A percentile compares a stretch with the other conserved stretches of the same genome.
phyloP scores from a whole-genome alignment of 495 filamentous ascomycete genomes.

The Tuber umbilicatum region DNA sequence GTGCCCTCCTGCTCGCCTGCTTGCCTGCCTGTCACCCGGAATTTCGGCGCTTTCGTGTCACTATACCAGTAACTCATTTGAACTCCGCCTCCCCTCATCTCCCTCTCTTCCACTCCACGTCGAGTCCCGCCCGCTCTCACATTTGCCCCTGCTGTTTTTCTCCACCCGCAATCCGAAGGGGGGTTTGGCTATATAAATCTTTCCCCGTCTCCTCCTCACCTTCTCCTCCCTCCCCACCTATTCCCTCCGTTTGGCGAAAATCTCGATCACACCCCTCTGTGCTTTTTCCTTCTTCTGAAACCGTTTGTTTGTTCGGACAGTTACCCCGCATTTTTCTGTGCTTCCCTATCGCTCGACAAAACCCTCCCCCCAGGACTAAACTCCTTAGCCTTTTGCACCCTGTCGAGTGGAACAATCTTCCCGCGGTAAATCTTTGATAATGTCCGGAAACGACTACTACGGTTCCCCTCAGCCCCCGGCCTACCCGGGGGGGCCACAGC shows the following conservation, averaged over 20 bases:
- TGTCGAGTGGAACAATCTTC: background rate
- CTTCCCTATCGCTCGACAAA: background rate
- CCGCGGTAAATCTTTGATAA: constrained; percentile 10
- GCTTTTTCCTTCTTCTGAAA: background rate
- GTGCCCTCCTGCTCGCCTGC: background rate
- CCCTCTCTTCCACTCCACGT: background rate
- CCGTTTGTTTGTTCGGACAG: background rate
- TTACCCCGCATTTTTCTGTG: constrained; percentile 27
- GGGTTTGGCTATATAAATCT: background rate
- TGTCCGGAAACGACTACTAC: constrained; percentile 31
- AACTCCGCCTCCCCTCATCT: background rate
- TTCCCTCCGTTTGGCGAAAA: background rate
- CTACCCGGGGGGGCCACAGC: constrained; percentile 12
- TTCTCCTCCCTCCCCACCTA: background rate
- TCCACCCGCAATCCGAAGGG: background rate
- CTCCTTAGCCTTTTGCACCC: background rate
- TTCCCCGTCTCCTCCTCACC: background rate
- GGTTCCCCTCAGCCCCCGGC: constrained; percentile 26
- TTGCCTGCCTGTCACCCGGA: background rate
- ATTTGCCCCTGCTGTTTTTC: background rate
- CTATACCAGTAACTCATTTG: background rate
- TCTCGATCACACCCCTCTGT: background rate
- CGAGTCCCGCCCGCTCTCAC: background rate
- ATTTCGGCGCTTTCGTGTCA: background rate
- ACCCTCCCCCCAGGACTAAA: background rate